These are phyloP conservation scores for Adansonia grandidieri DNA, from an alignment of 441 rosid species.

Conservation along the genomic window DNA sequence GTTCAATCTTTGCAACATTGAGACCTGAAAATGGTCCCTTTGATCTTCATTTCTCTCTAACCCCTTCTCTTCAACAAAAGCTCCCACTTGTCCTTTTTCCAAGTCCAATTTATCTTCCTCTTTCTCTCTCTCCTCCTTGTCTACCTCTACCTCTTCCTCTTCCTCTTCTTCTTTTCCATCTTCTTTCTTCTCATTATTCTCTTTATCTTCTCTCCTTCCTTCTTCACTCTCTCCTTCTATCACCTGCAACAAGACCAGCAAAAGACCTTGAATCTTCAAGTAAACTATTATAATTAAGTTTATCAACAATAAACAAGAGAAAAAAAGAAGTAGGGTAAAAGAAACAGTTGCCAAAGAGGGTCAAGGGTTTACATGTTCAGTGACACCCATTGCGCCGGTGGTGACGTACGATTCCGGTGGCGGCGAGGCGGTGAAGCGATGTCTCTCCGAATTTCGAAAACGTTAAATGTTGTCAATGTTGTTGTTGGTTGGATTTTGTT, in stretches of 20 bases:
- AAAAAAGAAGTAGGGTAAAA: not conserved
- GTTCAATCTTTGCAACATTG: conserved; percentile 72
- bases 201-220: conserved; percentile 25
- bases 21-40: conserved; percentile 31
- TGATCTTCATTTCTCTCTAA: conserved; percentile 21
- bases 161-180: conserved; percentile 28
- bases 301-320: not conserved
- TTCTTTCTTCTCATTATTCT: conserved; percentile 23
- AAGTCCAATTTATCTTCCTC: conserved; percentile 17
- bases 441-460: not conserved
- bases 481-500: conserved; percentile 18
- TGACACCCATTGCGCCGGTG: conserved; percentile 48
- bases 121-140: conserved; percentile 9
- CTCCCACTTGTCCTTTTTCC: conserved; percentile 20
- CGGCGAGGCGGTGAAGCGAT: conserved; percentile 31
- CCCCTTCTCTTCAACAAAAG: conserved; percentile 7
- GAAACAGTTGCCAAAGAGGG: not conserved
- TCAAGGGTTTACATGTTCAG: conserved; percentile 49
- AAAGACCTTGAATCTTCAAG: not conserved
- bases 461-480: not conserved
- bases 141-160: conserved; percentile 34
- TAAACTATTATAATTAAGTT: not conserved
- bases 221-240: conserved; percentile 47
- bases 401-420: conserved; percentile 42
- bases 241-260: conserved; percentile 41